These are phyloP conservation scores for Pseudogymnoascus sp. DNA, from an alignment of 2,329 filamentous ascomycete genomes.

Conservation along the genomic window DNA sequence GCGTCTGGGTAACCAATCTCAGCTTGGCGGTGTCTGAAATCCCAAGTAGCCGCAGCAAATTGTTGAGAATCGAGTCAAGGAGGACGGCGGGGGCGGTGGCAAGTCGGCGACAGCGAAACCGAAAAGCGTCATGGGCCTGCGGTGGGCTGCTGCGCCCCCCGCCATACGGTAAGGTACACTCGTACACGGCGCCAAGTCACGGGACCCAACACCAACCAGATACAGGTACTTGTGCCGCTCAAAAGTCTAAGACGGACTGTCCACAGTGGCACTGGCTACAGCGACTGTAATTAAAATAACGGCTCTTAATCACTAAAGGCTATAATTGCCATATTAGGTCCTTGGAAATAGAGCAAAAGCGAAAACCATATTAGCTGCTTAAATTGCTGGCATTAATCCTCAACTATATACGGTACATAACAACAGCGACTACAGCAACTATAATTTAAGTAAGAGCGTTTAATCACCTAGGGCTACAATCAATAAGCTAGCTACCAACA, in stretches of 20 bases:
- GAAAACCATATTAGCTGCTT: background rate
- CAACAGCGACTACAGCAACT: too few relatives aligned
- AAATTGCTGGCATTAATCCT: background rate
- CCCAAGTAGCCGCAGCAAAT: slow-evolving; percentile 6
- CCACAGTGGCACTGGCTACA: background rate
- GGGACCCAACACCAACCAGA: background rate
- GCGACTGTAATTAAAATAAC: background rate
- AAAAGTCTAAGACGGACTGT: too few relatives aligned
- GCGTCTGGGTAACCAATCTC: slow-evolving; percentile 2
- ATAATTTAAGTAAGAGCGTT: too few relatives aligned
- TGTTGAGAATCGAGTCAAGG: slow-evolving; percentile 17
- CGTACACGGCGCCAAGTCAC: slow-evolving; percentile 7
- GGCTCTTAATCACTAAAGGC: background rate
- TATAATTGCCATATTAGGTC: background rate
- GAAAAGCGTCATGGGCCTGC: background rate
- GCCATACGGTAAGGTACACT: slow-evolving; percentile 1
- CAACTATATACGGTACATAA: background rate
- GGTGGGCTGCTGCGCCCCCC: slow-evolving; percentile 6
- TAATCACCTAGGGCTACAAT: too few relatives aligned
- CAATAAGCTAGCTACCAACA: too few relatives aligned
- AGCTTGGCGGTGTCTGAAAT: background rate
- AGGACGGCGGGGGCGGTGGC: slow-evolving; percentile 22
- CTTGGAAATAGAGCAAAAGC: background rate
- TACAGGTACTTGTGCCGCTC: background rate
- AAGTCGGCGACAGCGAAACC: slow-evolving; percentile 8